These are phyloP conservation scores for Ceratocystis destructans DNA, from an alignment of 2,329 filamentous ascomycete genomes.

Conservation along the genomic window DNA sequence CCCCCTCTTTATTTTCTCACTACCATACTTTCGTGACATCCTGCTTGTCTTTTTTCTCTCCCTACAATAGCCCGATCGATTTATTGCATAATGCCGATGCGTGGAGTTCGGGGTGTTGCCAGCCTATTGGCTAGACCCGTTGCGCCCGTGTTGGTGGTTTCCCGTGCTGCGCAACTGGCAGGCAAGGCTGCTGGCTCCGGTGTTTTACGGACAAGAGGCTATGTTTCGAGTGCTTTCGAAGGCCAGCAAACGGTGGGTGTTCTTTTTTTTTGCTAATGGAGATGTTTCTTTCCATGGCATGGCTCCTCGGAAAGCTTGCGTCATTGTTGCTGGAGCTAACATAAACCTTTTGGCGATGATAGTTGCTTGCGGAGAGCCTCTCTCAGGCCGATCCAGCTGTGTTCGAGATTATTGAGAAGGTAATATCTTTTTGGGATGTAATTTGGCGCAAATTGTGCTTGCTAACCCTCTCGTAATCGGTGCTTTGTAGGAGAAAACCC, in stretches of 20 bases:
- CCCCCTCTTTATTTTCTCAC: neutral
- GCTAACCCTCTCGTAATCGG: neutral
- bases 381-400: conserved; percentile 76
- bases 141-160: neutral
- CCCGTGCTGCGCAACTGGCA: neutral
- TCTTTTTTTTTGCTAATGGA: neutral
- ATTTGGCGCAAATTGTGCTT: conserved; percentile 5
- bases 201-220: conserved; percentile 7
- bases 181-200: neutral
- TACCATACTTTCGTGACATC: neutral
- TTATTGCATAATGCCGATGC: conserved; percentile 11
- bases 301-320: conserved; percentile 1
- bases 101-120: conserved; percentile 21
- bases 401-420: conserved; percentile 82
- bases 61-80: neutral
- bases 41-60: conserved; percentile 3
- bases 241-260: conserved; percentile 43
- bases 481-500: conserved; percentile 62
- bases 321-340: conserved; percentile 10
- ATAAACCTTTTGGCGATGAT: conserved; percentile 5
- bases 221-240: conserved; percentile 38
- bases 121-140: conserved; percentile 15
- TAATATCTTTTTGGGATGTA: conserved; percentile 29
- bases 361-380: conserved; percentile 70
- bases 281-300: neutral